Conservation (phyloP, 2,329 filamentous ascomycete genomes). For the Biscogniauxia sp. region DNA sequence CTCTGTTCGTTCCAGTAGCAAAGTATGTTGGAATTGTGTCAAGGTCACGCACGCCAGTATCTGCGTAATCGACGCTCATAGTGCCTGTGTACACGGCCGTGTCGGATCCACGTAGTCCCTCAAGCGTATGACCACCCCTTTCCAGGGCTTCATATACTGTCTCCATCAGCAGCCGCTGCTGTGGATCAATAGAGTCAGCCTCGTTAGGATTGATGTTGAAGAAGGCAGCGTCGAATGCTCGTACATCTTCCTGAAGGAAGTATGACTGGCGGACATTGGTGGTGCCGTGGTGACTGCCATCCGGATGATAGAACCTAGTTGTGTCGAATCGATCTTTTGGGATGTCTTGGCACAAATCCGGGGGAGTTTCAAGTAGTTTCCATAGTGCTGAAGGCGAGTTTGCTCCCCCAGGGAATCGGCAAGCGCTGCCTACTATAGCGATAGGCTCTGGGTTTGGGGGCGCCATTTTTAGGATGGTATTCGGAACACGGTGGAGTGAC, state of each 20-base stretch:
- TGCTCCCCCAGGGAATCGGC: slow-evolving; percentile 14
- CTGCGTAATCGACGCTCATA: slow-evolving; percentile 11
- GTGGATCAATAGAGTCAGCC: slow-evolving; percentile 6
- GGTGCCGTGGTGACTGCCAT: slow-evolving; percentile 32
- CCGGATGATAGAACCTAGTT: slow-evolving; percentile 35
- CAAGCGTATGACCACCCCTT: slow-evolving; percentile 2
- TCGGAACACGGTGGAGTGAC: no score
- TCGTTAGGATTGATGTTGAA: slow-evolving; percentile 16
- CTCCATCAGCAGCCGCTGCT: slow-evolving; percentile 9
- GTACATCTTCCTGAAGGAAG: slow-evolving; percentile 36
- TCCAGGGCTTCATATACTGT: slow-evolving; percentile 7
- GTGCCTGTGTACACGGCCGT: slow-evolving; percentile 6
- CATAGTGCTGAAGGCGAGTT: slow-evolving; percentile 16
- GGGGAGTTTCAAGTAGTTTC: slow-evolving; percentile 11
- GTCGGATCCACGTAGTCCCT: not conserved
- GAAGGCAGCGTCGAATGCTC: slow-evolving; percentile 14
- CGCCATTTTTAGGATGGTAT: no score
- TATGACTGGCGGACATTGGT: slow-evolving; percentile 34
- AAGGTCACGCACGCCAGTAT: slow-evolving; percentile 10
- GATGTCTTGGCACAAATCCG: slow-evolving; percentile 19
- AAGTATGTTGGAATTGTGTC: slow-evolving; percentile 14
- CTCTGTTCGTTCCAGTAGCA: slow-evolving; percentile 28
- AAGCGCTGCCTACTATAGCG: slow-evolving; percentile 18
- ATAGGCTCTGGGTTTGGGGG: slow-evolving; percentile 12
- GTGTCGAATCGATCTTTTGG: slow-evolving; percentile 31